Evolutionary conservation across 148 eudicot species (phyloP).

Genomic region (Rhododendron ovatum): DNA sequence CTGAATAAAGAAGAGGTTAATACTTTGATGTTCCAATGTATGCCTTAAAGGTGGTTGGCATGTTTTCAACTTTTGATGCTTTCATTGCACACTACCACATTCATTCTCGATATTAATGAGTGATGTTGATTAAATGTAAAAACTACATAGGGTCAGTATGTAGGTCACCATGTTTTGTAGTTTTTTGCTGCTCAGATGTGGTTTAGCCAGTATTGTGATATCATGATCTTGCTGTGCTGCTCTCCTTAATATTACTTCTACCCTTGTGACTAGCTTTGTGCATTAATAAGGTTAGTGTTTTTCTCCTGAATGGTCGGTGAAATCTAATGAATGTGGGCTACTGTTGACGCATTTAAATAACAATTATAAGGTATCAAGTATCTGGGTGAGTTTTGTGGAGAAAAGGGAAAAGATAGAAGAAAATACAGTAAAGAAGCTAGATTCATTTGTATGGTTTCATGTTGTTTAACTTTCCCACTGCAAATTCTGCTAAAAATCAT

Average conservation of each 20-base stretch:
- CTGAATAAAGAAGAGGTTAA: background rate
- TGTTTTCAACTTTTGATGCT: conserved; percentile 1
- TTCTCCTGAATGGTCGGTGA: background rate
- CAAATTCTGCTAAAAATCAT: background rate
- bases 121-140: background rate
- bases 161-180: background rate
- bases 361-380: background rate
- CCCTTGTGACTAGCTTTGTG: background rate
- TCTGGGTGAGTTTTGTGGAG: background rate
- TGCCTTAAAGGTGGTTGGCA: background rate
- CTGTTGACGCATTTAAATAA: background rate
- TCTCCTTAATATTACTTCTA: background rate
- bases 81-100: background rate
- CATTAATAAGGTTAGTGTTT: background rate
- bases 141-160: background rate
- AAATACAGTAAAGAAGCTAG: background rate
- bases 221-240: background rate
- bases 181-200: background rate
- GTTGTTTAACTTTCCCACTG: background rate
- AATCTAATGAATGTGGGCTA: background rate
- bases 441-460: background rate
- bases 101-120: background rate
- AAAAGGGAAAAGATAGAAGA: background rate
- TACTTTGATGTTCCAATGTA: conserved; percentile 1
- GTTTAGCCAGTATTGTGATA: background rate